phyloP scores from a whole-genome alignment of 2,329 filamentous ascomycete species.

The Delphinella strobiligena region DNA sequence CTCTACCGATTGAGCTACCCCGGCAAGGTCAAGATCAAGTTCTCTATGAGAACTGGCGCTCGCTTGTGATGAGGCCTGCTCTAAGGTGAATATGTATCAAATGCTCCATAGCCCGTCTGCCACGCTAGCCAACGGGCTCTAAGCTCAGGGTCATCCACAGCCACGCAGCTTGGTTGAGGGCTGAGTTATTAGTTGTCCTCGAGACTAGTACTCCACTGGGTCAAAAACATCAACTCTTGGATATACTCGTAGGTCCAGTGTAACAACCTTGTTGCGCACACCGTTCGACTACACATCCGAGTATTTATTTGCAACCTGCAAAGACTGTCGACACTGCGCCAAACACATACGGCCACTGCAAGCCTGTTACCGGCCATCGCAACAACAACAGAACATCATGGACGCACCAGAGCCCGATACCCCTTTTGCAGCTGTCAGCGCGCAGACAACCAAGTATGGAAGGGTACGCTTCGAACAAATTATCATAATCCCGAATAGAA shows the following conservation, averaged over 20 bases:
- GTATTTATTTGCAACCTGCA: too few species aligned
- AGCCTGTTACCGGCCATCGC: not conserved
- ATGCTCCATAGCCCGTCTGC: too few species aligned
- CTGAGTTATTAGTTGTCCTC: not conserved
- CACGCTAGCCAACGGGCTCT: not conserved
- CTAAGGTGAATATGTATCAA: too few species aligned
- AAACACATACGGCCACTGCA: not conserved
- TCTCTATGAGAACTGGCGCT: not conserved
- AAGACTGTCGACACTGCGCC: not conserved
- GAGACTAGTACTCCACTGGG: not conserved
- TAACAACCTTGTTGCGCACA: too few species aligned
- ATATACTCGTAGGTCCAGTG: too few species aligned
- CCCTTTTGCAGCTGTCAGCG: slow-evolving; percentile 79
- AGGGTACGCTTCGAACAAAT: slow-evolving; percentile 41
- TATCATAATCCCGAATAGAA: too few species aligned
- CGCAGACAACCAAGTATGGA: slow-evolving; percentile 66
- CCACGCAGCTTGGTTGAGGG: not conserved
- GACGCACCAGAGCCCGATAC: slow-evolving; percentile 82
- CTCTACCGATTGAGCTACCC: slow-evolving; percentile 38
- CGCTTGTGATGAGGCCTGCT: too few species aligned
- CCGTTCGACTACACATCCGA: too few species aligned
- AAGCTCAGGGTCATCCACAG: not conserved
- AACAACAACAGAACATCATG: slow-evolving; percentile 40
- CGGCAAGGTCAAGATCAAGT: slow-evolving; percentile 16
- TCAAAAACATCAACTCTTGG: not conserved